Conservation (phyloP, 805 yeast genomes). For the Pichia californica region DNA sequence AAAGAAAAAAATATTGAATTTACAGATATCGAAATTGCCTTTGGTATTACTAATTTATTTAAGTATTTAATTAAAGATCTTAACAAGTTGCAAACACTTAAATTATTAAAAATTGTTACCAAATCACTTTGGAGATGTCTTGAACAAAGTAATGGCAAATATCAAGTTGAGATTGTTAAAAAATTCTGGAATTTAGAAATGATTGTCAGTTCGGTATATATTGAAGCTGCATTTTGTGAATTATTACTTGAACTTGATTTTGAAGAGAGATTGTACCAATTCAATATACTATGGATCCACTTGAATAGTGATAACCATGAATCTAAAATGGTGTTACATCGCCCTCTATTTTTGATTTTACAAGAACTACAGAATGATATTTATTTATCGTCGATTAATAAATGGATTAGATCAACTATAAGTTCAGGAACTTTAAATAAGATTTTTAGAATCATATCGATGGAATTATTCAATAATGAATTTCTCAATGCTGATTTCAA, state of each 20-base stretch:
- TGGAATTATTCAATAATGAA: conserved; percentile 41
- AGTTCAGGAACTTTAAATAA: conserved; percentile 53
- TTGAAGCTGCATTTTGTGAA: conserved; percentile 69
- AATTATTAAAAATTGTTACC: conserved; percentile 35
- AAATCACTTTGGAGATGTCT: conserved; percentile 52
- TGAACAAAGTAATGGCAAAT: conserved; percentile 40
- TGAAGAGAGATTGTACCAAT: conserved; percentile 43
- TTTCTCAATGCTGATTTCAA: conserved; percentile 19
- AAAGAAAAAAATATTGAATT: conserved; percentile 14
- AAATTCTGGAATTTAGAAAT: conserved; percentile 56
- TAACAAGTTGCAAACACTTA: conserved; percentile 30
- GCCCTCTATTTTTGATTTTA: conserved; percentile 61
- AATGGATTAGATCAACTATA: conserved; percentile 42
- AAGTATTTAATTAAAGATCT: conserved; percentile 29
- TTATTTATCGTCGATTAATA: conserved; percentile 35
- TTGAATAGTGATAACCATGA: conserved; percentile 43
- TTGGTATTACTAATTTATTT: conserved; percentile 39
- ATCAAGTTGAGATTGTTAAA: conserved; percentile 67
- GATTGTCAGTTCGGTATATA: conserved; percentile 43
- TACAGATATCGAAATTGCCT: conserved; percentile 29
- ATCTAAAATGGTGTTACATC: conserved; percentile 40
- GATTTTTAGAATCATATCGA: conserved; percentile 50
- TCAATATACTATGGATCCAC: conserved; percentile 71
- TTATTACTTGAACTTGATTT: conserved; percentile 39
- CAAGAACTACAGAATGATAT: conserved; percentile 53